phyloP scores from a whole-genome alignment of 768 basidiomycete genomes.

The Mycena vitilis region DNA sequence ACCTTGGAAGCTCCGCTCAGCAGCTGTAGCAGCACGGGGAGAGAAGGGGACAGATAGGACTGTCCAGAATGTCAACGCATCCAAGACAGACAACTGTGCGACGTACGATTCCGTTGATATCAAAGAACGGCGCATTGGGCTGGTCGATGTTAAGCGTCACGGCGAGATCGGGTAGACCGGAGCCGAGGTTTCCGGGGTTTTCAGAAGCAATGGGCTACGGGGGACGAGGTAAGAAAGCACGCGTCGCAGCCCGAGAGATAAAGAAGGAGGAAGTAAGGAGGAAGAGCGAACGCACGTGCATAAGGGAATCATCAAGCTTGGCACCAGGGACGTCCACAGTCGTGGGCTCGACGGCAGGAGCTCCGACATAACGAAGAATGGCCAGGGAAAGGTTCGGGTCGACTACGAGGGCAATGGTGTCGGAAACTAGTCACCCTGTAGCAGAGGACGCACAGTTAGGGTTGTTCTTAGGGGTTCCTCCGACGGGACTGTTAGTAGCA shows the following conservation, averaged over 20 bases:
- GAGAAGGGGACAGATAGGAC: constrained; percentile 6
- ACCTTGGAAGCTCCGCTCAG: constrained; percentile 15
- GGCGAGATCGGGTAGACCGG: constrained; percentile 29
- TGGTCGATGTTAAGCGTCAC: constrained; percentile 33
- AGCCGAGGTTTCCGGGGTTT: constrained; percentile 31
- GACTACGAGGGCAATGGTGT: constrained; percentile 13
- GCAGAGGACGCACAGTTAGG: constrained; percentile 37
- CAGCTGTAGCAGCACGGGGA: constrained; percentile 6
- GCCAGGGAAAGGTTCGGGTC: constrained; percentile 43
- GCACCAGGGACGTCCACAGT: constrained; percentile 34
- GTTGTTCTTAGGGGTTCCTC: constrained; percentile 40
- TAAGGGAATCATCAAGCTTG: constrained; percentile 38
- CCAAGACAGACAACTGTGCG: neutral
- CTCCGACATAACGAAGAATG: constrained; percentile 49
- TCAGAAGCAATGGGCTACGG: constrained; percentile 31
- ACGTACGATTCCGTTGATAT: constrained; percentile 23
- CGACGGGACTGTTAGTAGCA: constrained; percentile 34
- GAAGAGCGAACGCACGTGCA: constrained; percentile 33
- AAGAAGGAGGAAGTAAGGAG: too few species aligned
- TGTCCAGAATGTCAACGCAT: neutral
- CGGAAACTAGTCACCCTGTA: neutral
- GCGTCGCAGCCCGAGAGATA: too few species aligned
- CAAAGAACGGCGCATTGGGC: constrained; percentile 34
- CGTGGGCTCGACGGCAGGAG: constrained; percentile 43
- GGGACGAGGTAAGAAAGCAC: too few species aligned